Percentiles rank a stretch among this genome's conserved stretches.
Conservation (phyloP, 2,329 filamentous ascomycete genomes). For the Talaromyces pinophilus region DNA sequence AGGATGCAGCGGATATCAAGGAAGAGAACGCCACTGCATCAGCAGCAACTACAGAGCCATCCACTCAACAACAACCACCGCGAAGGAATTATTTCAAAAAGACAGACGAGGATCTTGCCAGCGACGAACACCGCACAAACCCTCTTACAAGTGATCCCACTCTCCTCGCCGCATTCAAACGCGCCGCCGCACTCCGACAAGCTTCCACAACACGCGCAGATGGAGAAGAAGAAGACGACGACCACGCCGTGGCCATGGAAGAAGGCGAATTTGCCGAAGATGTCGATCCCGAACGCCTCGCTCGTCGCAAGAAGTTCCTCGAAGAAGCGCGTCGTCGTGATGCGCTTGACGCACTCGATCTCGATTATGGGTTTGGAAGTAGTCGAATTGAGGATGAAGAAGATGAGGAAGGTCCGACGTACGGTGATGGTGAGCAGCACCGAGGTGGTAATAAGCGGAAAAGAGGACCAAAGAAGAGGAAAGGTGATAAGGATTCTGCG, state of each 20-base stretch:
- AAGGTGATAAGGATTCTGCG: slow-evolving; percentile 64
- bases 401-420: slow-evolving; percentile 59
- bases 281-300: slow-evolving; percentile 63
- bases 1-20: slow-evolving; percentile 20
- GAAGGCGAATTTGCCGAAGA: slow-evolving; percentile 20
- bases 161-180: slow-evolving; percentile 80
- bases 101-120: slow-evolving; percentile 55
- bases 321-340: slow-evolving; percentile 57
- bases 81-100: slow-evolving; percentile 53
- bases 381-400: slow-evolving; percentile 86
- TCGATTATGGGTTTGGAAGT: slow-evolving; percentile 92
- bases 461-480: slow-evolving; percentile 58
- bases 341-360: slow-evolving; percentile 81
- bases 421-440: slow-evolving; percentile 36
- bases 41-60: slow-evolving; percentile 20
- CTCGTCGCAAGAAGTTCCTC: slow-evolving; percentile 73
- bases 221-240: not conserved
- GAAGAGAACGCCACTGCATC: not conserved
- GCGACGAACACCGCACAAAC: slow-evolving; percentile 33
- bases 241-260: not conserved
- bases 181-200: slow-evolving; percentile 66
- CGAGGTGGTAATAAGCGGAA: slow-evolving; percentile 47
- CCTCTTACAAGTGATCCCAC: slow-evolving; percentile 68
- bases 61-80: slow-evolving; percentile 27
- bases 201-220: slow-evolving; percentile 42